These are phyloP conservation scores for Orbilia javanica DNA, from an alignment of 2,329 filamentous ascomycete species.

Conservation along the genomic window DNA sequence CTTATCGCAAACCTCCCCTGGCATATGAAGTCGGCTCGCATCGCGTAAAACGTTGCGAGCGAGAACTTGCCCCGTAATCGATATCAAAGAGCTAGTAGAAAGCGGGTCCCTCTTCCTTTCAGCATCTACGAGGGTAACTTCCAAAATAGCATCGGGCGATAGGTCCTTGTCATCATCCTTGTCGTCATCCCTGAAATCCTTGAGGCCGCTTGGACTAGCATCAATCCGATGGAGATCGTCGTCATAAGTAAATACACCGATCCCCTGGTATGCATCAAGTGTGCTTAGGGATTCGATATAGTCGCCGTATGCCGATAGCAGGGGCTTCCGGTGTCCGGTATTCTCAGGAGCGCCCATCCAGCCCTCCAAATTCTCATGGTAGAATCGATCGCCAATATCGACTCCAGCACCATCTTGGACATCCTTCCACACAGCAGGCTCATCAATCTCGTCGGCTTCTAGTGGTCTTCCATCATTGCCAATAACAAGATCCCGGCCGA, in stretches of 20 bases:
- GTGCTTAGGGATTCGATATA: constrained; percentile 51
- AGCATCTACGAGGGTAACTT: constrained; percentile 32
- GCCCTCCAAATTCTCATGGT: constrained; percentile 65
- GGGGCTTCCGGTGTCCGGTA: constrained; percentile 46
- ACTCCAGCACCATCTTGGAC: constrained; percentile 77
- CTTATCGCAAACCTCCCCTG: background rate
- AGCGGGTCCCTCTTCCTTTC: constrained; percentile 39
- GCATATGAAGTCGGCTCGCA: background rate
- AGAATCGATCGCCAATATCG: constrained; percentile 71
- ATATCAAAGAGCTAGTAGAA: constrained; percentile 40
- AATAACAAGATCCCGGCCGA: constrained; percentile 73
- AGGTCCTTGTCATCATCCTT: constrained; percentile 9
- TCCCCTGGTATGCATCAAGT: constrained; percentile 22
- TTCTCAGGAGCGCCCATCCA: constrained; percentile 65
- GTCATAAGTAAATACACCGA: background rate
- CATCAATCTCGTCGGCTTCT: constrained; percentile 66
- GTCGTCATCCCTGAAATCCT: constrained; percentile 8
- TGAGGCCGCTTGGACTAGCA: constrained; percentile 23
- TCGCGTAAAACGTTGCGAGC: constrained; percentile 40
- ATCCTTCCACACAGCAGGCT: constrained; percentile 76
- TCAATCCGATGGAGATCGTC: constrained; percentile 7
- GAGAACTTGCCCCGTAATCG: constrained; percentile 33
- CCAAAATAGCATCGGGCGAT: constrained; percentile 31
- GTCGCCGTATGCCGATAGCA: constrained; percentile 28
- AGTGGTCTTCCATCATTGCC: constrained; percentile 61